Evolutionary conservation across 257 asterid genomes (phyloP).

Genomic region (Gentiana dahurica): DNA sequence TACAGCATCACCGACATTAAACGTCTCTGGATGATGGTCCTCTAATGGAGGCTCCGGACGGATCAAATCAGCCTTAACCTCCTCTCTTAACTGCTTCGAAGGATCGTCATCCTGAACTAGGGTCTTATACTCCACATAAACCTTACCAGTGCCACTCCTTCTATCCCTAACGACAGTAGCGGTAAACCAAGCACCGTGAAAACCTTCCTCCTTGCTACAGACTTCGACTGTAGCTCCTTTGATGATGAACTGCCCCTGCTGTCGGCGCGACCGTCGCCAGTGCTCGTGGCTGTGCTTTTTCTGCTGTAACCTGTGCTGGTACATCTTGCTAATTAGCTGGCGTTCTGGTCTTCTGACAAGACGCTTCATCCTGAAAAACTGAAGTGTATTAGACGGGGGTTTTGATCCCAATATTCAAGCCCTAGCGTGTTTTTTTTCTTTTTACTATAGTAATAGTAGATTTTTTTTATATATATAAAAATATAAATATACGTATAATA

Average conservation of each 20-base stretch:
- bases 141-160: neutral
- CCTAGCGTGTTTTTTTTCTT: neutral
- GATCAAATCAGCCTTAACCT: conserved; percentile 18
- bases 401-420: conserved; percentile 5
- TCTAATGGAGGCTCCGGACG: conserved; percentile 41
- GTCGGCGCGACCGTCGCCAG: no score
- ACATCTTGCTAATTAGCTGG: neutral
- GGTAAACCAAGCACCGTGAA: conserved; percentile 29
- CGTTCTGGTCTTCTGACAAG: neutral
- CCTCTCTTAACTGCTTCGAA: conserved; percentile 30
- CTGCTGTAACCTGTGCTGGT: neutral
- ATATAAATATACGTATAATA: no score
- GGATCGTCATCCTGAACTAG: conserved; percentile 29
- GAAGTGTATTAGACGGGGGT: neutral
- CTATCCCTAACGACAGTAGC: conserved; percentile 25
- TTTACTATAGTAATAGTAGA: no score
- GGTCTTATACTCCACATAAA: conserved; percentile 37
- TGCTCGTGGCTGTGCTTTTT: no score
- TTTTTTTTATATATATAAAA: no score
- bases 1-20: conserved; percentile 35
- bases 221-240: conserved; percentile 40
- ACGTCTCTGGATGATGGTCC: conserved; percentile 11
- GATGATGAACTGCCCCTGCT: neutral
- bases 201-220: conserved; percentile 41
- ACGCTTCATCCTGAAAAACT: conserved; percentile 4